phyloP scores from a whole-genome alignment of 2,329 filamentous ascomycete species.

The Aspergillus neotritici region DNA sequence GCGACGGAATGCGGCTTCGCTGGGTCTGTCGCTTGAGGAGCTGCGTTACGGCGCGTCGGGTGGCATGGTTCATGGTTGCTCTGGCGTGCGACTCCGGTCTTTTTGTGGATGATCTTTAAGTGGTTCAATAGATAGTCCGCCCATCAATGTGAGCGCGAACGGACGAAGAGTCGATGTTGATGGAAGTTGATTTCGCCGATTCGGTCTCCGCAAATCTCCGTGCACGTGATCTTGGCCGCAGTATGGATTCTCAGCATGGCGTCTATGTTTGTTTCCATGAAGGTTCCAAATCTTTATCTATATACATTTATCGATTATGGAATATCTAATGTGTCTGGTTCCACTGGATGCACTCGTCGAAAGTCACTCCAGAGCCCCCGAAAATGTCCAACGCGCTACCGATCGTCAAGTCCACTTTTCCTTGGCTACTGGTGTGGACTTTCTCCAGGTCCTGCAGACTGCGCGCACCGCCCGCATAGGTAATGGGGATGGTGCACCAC shows the following conservation, averaged over 20 bases:
- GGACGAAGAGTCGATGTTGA: no score
- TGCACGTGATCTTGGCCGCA: no score
- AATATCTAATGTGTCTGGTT: constrained; percentile 49
- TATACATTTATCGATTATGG: no score
- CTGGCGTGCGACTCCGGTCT: neutral
- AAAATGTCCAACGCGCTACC: constrained; percentile 96
- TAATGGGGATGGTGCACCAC: constrained; percentile 90
- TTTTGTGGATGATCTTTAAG: no score
- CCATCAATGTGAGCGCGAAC: no score
- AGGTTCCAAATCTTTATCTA: no score
- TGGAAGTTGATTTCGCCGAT: no score
- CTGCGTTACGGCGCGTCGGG: constrained; percentile 25
- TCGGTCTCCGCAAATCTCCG: no score
- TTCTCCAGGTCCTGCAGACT: constrained; percentile 74
- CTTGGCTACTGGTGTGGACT: constrained; percentile 71
- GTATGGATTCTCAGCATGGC: no score
- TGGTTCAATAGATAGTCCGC: no score
- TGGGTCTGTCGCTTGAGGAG: constrained; percentile 18
- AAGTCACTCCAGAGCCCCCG: constrained; percentile 77
- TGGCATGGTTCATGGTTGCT: constrained; percentile 24
- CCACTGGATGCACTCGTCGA: constrained; percentile 86
- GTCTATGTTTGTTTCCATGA: no score
- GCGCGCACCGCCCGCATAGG: constrained; percentile 91
- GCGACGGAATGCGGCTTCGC: constrained; percentile 10
- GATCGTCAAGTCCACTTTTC: constrained; percentile 88